A percentile compares a stretch with the other conserved stretches of the same genome.
Conservation (phyloP, 2,329 filamentous ascomycete genomes). For the Penicillium fuscoglaucum region DNA sequence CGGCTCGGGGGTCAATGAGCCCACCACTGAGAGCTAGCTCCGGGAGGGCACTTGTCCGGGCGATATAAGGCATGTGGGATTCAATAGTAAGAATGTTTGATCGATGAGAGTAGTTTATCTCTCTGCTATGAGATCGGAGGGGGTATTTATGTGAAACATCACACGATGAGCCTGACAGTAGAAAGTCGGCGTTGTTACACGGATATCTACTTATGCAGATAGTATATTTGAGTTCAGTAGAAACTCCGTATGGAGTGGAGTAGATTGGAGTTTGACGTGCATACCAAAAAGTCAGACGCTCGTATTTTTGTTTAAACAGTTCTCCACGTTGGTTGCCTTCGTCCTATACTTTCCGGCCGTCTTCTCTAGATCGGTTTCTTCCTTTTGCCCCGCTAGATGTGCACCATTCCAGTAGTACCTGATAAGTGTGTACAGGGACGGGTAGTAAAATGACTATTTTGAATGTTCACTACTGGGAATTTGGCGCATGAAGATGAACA, state of each 20-base stretch:
- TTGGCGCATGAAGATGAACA: not conserved
- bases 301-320: too few species aligned
- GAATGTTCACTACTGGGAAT: not conserved
- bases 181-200: not conserved
- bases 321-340: too few species aligned
- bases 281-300: too few species aligned
- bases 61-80: constrained; percentile 12
- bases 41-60: constrained; percentile 10
- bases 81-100: not conserved
- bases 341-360: not conserved
- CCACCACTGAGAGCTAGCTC: constrained; percentile 11
- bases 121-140: not conserved
- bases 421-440: too few species aligned
- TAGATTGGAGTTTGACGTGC: too few species aligned
- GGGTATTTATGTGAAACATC: not conserved
- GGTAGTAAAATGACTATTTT: not conserved
- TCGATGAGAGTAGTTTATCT: not conserved
- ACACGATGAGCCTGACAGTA: not conserved
- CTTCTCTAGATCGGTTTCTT: not conserved
- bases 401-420: too few species aligned
- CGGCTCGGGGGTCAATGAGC: constrained; percentile 17
- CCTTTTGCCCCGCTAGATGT: too few species aligned
- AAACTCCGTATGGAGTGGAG: fast-evolving
- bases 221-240: too few species aligned
- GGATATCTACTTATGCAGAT: not conserved